These are phyloP conservation scores for Trichophyton simii DNA, from an alignment of 2,329 filamentous ascomycete genomes.

Conservation along the genomic window DNA sequence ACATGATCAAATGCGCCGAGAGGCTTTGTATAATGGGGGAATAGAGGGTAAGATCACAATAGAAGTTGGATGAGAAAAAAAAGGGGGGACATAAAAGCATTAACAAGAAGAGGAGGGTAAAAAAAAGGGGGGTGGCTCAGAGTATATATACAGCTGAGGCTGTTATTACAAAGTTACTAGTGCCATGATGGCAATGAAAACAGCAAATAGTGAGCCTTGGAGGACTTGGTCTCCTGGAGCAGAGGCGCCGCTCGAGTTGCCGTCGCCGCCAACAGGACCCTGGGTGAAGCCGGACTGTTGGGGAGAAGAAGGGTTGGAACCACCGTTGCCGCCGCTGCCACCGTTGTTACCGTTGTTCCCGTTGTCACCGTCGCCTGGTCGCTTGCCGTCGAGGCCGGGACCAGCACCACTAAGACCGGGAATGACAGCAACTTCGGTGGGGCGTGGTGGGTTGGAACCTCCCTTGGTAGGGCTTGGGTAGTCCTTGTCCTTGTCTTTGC, in stretches of 20 bases:
- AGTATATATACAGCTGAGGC: neutral
- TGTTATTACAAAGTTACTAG: constrained; percentile 31
- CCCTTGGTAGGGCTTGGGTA: constrained; percentile 24
- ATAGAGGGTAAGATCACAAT: neutral
- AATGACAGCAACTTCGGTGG: constrained; percentile 19
- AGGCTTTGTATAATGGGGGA: neutral
- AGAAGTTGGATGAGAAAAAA: neutral
- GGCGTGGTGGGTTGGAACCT: constrained; percentile 19
- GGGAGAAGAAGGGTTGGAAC: constrained; percentile 8
- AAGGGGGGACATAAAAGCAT: neutral
- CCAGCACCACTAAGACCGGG: constrained; percentile 25
- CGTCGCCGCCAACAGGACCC: constrained; percentile 8
- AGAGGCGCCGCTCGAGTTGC: constrained; percentile 20
- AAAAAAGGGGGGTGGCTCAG: neutral
- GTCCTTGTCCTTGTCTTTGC: constrained; percentile 54
- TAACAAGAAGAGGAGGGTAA: neutral
- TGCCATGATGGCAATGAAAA: constrained; percentile 35
- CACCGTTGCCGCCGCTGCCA: constrained; percentile 12
- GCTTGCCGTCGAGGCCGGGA: constrained; percentile 19
- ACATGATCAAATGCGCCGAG: neutral
- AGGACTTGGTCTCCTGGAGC: constrained; percentile 30
- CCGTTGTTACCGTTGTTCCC: constrained; percentile 10
- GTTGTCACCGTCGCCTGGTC: constrained; percentile 13
- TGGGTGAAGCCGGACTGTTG: constrained; percentile 23
- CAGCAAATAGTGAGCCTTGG: constrained; percentile 35